phyloP scores from a whole-genome alignment of 768 basidiomycete genomes.

The Boletus fagicola region DNA sequence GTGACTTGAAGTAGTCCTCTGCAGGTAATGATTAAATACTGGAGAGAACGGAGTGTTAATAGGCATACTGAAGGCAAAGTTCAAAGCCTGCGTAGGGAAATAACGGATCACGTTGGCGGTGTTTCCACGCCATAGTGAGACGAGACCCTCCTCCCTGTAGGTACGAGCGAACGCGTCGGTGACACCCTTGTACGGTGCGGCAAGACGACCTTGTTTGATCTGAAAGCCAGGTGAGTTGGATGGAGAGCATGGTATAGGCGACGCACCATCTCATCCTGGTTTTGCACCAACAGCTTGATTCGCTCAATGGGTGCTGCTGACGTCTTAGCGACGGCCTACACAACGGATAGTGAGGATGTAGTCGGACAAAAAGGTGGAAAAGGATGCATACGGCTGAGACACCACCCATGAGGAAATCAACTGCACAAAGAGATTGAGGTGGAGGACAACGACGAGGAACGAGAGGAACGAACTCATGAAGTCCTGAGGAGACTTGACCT shows the following conservation, averaged over 20 bases:
- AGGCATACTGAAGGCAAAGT: conserved; percentile 98
- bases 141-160: conserved; percentile 91
- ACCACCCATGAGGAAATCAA: conserved; percentile 96
- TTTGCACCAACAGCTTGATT: conserved; percentile 97
- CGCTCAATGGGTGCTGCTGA: conserved; percentile 99
- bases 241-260: not conserved
- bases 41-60: not conserved
- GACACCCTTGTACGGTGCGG: conserved; percentile 95
- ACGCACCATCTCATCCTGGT: conserved; percentile 99
- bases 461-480: conserved; percentile 62
- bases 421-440: conserved; percentile 39
- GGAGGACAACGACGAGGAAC: not conserved
- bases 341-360: conserved; percentile 20
- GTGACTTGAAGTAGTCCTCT: conserved; percentile 98
- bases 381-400: conserved; percentile 72
- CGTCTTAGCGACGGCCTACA: conserved; percentile 96
- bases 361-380: not conserved
- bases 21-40: conserved; percentile 9
- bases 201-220: conserved; percentile 99
- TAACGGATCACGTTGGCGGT: conserved; percentile 99
- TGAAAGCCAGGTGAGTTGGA: conserved; percentile 31
- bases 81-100: conserved; percentile 99
- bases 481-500: conserved; percentile 86
- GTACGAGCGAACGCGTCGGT: conserved; percentile 89
- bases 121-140: conserved; percentile 98